phyloP scores from a whole-genome alignment of 2,329 filamentous ascomycete species.

The Aureobasidium mangrovei region DNA sequence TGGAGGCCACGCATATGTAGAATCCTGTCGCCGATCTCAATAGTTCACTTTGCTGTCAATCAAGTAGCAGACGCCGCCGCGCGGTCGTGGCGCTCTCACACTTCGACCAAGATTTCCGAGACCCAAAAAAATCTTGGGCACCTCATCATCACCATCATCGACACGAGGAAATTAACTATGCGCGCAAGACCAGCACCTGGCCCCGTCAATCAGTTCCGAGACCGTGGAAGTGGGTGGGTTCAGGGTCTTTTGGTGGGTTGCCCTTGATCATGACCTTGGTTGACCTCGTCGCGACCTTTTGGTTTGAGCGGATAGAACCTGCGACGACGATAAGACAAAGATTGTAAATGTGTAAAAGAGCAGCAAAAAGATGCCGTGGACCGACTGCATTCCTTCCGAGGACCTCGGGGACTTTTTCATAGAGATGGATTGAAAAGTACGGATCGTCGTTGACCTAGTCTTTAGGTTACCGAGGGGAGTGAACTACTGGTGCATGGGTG shows the following conservation, averaged over 20 bases:
- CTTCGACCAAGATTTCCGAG: not conserved
- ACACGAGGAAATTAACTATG: not conserved
- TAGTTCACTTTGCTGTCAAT: constrained; percentile 1
- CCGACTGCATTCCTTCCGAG: not conserved
- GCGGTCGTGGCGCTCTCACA: not conserved
- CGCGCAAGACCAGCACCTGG: not conserved
- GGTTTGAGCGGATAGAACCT: no score
- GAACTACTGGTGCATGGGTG: not conserved
- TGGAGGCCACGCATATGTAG: not conserved
- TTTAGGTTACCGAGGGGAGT: constrained; percentile 6
- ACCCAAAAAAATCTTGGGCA: not conserved
- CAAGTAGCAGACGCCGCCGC: not conserved
- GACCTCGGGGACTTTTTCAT: not conserved
- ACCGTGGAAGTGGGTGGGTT: not conserved
- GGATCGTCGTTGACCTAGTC: constrained; percentile 1
- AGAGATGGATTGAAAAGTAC: not conserved
- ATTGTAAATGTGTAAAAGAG: not conserved
- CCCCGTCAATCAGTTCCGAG: not conserved
- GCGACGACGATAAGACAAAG: no score
- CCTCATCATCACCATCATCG: not conserved
- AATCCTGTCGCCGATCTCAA: not conserved
- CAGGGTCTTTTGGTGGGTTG: not conserved
- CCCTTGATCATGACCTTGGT: no score
- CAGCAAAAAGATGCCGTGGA: not conserved
- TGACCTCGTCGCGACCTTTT: no score